Base-by-base conservation (phyloP, 1,139 yeast genomes). In the Torulaspora globosa region DNA sequence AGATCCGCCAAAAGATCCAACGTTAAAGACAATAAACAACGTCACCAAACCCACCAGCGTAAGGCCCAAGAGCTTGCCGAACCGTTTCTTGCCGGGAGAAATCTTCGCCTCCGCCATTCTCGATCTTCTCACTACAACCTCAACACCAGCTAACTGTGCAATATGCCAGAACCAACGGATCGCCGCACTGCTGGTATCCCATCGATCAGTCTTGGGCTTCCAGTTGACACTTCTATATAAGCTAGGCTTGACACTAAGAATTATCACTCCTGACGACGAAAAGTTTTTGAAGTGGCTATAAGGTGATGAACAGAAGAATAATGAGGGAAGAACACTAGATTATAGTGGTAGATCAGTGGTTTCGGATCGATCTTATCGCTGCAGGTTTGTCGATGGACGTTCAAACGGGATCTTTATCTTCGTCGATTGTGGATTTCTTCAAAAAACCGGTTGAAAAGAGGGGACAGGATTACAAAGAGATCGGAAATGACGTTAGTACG, bases 361-460 rank as follows among this genome's bases (percentile, higher is more conserved):
- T 10, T 26, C 8, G n/a, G 12, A n/a, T 26, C 12, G 29, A 10
- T 26, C 29, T 35, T 35, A n/a, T 12, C 14, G 12, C n/a, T n/a
- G 15, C 29, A 12, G 32, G 31, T 9, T 33, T 36, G 27, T 30
- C 33, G 37, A 45, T 43, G 41, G 43, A 28, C 21, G 39, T 34
- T n/a, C 43, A 40, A 36, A 54, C 52, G 45, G 52, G 62, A 37
- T 57, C 62, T 11, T 49, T 59, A 18, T 61, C 65, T 11, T 57
- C 65, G 6, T 51, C 62, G 5, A 41, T 61, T 5, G 48, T 52
- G 41, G 48, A 49, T 14, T 51, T 60, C 36, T 58, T 61, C 44
- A 50, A 48, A 40, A 53, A 49, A 38, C 44, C 43, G 28, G 21
- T 28, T 36, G 43, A 24, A 26, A 15, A 24, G 36, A 24, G 39